phyloP scores from a whole-genome alignment of 805 yeast species.

The Nakazawaea ishiwadae region DNA sequence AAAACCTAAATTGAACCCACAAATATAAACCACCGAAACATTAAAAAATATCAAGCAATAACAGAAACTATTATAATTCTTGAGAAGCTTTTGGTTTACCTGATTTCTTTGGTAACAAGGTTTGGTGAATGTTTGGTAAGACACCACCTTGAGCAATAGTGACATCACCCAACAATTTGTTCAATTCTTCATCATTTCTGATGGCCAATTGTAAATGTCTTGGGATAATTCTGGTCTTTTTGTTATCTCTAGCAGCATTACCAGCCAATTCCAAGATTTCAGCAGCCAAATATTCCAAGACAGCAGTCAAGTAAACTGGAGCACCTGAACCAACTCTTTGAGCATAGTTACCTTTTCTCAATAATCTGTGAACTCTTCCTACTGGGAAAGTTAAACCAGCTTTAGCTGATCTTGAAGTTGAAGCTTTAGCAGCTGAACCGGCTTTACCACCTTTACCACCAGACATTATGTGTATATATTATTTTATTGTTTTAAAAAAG shows the following conservation, averaged over 20 bases:
- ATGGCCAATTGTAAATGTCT: conserved; percentile 98
- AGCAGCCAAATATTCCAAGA: conserved; percentile 94
- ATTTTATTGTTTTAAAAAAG: conserved; percentile 6
- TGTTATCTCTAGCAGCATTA: conserved; percentile 98
- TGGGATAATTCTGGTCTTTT: conserved; percentile 98
- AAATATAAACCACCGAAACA: neutral
- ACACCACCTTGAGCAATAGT: conserved; percentile 99
- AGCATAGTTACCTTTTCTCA: conserved; percentile 97
- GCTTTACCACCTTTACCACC: conserved; percentile 93
- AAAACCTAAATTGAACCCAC: neutral
- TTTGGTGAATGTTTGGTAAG: conserved; percentile 93
- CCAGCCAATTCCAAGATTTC: conserved; percentile 98
- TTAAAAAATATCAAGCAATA: neutral
- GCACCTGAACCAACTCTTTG: conserved; percentile 99
- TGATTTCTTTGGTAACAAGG: conserved; percentile 67
- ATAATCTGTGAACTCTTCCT: conserved; percentile 96
- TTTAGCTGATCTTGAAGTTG: conserved; percentile 97
- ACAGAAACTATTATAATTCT: conserved; percentile 46
- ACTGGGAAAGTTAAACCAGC: conserved; percentile 99
- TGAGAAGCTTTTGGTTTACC: conserved; percentile 53
- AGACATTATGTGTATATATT: conserved; percentile 30
- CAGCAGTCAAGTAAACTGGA: conserved; percentile 96
- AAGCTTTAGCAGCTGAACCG: conserved; percentile 89
- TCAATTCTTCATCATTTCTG: conserved; percentile 98
- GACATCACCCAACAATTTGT: conserved; percentile 87